Evolutionary conservation across 2,329 filamentous ascomycete species (phyloP), one percentile per base, ranked within the genome.

Genomic region (Cryphonectria naterciae): DNA sequence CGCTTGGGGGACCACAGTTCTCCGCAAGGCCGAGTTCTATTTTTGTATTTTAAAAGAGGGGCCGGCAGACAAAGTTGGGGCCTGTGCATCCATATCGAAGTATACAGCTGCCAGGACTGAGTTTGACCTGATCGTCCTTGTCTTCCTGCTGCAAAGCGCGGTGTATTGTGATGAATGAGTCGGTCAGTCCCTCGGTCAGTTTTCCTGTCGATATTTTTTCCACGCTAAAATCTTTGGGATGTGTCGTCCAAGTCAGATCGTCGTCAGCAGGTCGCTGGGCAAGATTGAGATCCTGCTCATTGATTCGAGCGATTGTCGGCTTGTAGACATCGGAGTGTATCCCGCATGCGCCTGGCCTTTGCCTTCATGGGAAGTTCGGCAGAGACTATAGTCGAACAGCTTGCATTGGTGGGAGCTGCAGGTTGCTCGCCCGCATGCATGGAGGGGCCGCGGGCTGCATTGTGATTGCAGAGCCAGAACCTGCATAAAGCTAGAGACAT

Each of bases 231-330:
- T 32, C 17, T 15, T 22, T 15, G 17, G 8, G 39, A 63, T 64
- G 52, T 52, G 41, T 41, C 39, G 7, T 43, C 39, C 28, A 6
- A 56, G 28, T 25, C 43, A 68, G 68, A 72, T 69, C 37, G 56
- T 60, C 71, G 32, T 56, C 49, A 43, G 71, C 66, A 70, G 69
- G 68, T 66, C 43, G 49, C 5, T 37, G 19, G 52, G 2, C 58
- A 46, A 46, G n/a, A 49, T 8, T 54, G 56, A 72, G 54, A 63
- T 60, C 35, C 52, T 67, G 52, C 52, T 41, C 64, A 25, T 41
- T 70, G 56, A 71, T 72, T 72, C 66, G 71, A 66, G 69, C 71
- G 66, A 70, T 67, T 68, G 54, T 46, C 68, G 63, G 52, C 52
- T 67, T 63, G 60, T 67, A 64, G 66, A 60, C 56, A 63, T 65